A percentile compares a stretch with the other conserved stretches of the same genome.
phyloP scores from a whole-genome alignment of 2,329 filamentous ascomycete genomes.

The Claviceps sp. region DNA sequence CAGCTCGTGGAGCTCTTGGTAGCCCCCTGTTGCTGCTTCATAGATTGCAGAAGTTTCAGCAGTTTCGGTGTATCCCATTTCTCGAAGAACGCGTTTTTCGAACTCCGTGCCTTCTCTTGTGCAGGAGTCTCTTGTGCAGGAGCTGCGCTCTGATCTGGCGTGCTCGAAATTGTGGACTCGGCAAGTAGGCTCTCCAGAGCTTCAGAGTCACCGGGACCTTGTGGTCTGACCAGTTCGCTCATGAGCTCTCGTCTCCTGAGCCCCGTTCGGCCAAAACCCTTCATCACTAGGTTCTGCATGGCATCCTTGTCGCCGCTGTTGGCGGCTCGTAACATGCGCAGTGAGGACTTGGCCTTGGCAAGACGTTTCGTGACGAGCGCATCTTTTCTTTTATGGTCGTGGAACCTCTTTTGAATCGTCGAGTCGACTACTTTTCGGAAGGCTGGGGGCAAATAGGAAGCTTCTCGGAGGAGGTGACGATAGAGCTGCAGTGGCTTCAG shows the following conservation, averaged over 20 bases:
- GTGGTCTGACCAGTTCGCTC: slow-evolving; percentile 21
- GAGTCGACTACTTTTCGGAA: slow-evolving; percentile 30
- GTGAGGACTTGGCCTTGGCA: slow-evolving; percentile 25
- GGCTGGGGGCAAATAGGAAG: slow-evolving; percentile 42
- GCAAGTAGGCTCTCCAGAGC: slow-evolving; percentile 24
- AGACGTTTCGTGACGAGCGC: slow-evolving; percentile 19
- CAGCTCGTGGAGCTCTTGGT: slow-evolving; percentile 13
- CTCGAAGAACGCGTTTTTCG: slow-evolving; percentile 25
- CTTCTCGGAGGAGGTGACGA: slow-evolving; percentile 46
- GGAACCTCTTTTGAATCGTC: slow-evolving; percentile 33
- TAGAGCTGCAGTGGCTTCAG: slow-evolving; percentile 30
- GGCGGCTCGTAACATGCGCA: slow-evolving; percentile 38
- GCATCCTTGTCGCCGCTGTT: slow-evolving; percentile 34
- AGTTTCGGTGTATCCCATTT: slow-evolving; percentile 37
- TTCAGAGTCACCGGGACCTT: slow-evolving; percentile 26
- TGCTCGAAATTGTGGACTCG: neutral
- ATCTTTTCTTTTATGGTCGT: slow-evolving; percentile 21
- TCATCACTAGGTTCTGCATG: slow-evolving; percentile 33
- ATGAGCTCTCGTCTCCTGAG: slow-evolving; percentile 36
- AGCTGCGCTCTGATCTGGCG: neutral
- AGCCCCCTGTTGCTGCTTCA: slow-evolving; percentile 21
- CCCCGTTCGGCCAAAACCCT: slow-evolving; percentile 40
- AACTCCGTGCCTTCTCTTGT: neutral
- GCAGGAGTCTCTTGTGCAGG: too few relatives aligned
- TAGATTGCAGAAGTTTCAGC: slow-evolving; percentile 25